Conservation (phyloP, 2,329 filamentous ascomycete species). For the Cladophialophora chaetospira region DNA sequence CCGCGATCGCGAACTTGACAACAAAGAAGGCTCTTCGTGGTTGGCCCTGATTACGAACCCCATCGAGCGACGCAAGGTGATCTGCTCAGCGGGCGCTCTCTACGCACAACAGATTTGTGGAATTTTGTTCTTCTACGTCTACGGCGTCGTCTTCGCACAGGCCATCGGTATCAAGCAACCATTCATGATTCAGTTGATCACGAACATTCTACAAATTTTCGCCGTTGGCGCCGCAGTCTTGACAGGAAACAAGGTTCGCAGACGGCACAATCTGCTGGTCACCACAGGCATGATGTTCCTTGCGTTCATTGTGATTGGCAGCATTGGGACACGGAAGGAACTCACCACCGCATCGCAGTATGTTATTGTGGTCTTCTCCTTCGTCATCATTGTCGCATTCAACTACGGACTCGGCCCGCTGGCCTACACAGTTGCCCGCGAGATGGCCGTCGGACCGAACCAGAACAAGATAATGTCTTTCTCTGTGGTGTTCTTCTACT, state of each 20-base stretch:
- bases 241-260: conserved; percentile 3
- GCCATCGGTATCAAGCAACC: conserved; percentile 12
- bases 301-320: conserved; percentile 1
- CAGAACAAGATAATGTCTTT: conserved; percentile 49
- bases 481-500: conserved; percentile 47
- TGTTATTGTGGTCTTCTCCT: conserved; percentile 6
- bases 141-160: conserved; percentile 7
- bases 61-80: conserved; percentile 50
- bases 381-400: conserved; percentile 35
- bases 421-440: conserved; percentile 47
- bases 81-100: conserved; percentile 29
- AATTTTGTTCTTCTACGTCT: conserved; percentile 13
- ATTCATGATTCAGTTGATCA: conserved; percentile 3
- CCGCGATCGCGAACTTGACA: conserved; percentile 32
- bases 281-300: conserved; percentile 9
- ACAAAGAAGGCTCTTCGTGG: conserved; percentile 42
- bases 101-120: conserved; percentile 8
- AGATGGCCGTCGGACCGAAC: conserved; percentile 53
- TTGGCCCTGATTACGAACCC: conserved; percentile 46
- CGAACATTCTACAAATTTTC: conserved; percentile 1
- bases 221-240: conserved; percentile 6
- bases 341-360: neutral
- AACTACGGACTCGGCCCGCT: conserved; percentile 50
- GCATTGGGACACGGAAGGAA: neutral
- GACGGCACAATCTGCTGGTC: neutral